phyloP scores from a whole-genome alignment of 192 early-diverging fungal species.

The Coemansia sp. region DNA sequence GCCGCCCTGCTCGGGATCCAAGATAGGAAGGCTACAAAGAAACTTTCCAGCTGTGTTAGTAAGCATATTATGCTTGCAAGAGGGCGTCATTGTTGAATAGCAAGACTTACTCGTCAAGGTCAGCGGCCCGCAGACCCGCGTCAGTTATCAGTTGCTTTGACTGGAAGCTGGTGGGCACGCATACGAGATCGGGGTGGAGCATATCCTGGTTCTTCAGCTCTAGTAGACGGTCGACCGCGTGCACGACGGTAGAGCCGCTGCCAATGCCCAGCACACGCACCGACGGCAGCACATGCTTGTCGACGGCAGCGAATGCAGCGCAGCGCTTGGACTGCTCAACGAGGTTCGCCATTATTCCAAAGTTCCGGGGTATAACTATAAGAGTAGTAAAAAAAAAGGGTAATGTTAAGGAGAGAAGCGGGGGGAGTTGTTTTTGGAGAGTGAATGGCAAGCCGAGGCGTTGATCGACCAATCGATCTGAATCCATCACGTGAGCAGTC shows the following conservation, averaged over 20 bases:
- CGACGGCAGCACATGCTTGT: slow-evolving; percentile 72
- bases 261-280: slow-evolving; percentile 85
- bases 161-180: slow-evolving; percentile 93
- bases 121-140: slow-evolving; percentile 74
- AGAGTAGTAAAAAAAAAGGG: slow-evolving; percentile 1
- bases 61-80: no score
- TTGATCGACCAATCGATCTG: neutral
- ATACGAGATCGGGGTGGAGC: slow-evolving; percentile 65
- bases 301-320: slow-evolving; percentile 88
- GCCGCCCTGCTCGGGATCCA: slow-evolving; percentile 33
- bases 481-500: neutral
- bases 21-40: slow-evolving; percentile 61
- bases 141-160: slow-evolving; percentile 79
- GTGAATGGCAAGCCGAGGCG: neutral
- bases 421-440: neutral
- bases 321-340: slow-evolving; percentile 76
- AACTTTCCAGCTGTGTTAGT: no score
- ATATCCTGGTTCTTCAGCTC: slow-evolving; percentile 60
- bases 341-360: slow-evolving; percentile 28
- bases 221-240: slow-evolving; percentile 77
- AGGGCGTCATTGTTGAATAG: no score
- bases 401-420: no score
- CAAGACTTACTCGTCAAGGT: slow-evolving; percentile 69
- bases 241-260: slow-evolving; percentile 83
- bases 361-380: neutral